Percentiles rank a stretch among this genome's conserved stretches.
Conservation (phyloP, 2,329 filamentous ascomycete species). For the Keithomyces neogunnii region DNA sequence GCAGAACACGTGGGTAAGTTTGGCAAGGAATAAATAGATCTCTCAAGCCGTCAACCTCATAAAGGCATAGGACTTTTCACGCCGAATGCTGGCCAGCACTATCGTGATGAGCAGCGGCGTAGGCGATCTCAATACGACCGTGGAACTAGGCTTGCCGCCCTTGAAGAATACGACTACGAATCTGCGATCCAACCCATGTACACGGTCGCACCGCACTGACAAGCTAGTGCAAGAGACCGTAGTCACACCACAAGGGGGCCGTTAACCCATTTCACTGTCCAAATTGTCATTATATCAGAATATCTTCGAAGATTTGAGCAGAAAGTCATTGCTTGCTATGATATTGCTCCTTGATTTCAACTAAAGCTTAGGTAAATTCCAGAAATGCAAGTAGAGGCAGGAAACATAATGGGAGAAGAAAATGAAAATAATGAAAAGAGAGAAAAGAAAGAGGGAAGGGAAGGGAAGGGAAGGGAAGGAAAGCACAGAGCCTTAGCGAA, state of each 20-base stretch:
- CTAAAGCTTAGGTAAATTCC: not conserved
- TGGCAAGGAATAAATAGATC: not conserved
- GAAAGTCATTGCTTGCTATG: not conserved
- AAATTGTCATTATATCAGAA: not conserved
- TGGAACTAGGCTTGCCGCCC: conserved; percentile 63
- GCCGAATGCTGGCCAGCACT: conserved; percentile 65
- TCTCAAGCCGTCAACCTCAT: not conserved
- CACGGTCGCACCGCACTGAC: conserved; percentile 8
- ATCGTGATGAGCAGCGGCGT: conserved; percentile 66
- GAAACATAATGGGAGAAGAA: not conserved
- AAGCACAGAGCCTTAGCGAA: too few species aligned
- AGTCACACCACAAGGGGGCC: too few species aligned
- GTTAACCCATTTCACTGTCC: too few species aligned
- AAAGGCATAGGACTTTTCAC: conserved; percentile 63
- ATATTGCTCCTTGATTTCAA: not conserved
- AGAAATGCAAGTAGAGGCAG: not conserved
- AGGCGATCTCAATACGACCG: conserved; percentile 74
- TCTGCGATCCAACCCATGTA: conserved; percentile 31
- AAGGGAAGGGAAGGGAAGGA: too few species aligned
- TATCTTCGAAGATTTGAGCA: not conserved
- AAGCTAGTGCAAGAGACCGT: not conserved
- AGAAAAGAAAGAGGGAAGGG: too few species aligned
- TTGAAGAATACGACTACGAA: conserved; percentile 53
- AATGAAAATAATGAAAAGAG: too few species aligned
- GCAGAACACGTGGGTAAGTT: conserved; percentile 71